Evolutionary conservation across 1,284 basidiomycete genomes (phyloP).

Genomic region (Ganoderma leucocontextum): DNA sequence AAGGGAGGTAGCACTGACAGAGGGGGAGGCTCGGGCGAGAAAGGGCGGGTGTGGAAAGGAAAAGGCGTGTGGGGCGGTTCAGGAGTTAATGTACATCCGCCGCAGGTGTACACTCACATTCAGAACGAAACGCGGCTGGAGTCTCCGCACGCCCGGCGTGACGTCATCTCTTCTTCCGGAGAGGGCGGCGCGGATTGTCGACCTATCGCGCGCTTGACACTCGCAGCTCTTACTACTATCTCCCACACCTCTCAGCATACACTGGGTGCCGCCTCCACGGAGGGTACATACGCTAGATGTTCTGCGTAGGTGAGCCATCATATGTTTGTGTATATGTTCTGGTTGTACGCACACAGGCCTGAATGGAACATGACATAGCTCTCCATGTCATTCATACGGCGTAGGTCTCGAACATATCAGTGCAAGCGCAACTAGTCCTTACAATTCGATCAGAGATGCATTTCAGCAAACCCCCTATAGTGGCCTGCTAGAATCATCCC

Average conservation of each 20-base stretch:
- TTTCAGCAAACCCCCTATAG: not conserved
- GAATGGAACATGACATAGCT: not conserved
- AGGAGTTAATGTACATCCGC: constrained; percentile 18
- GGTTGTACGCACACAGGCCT: not conserved
- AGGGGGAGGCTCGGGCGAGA: not conserved
- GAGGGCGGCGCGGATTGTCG: not conserved
- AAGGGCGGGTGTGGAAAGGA: constrained; percentile 8
- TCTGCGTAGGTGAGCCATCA: not conserved
- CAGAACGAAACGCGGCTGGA: not conserved
- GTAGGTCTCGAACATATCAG: not conserved
- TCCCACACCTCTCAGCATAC: not conserved
- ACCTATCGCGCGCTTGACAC: not conserved
- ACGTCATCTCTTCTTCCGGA: constrained; percentile 17
- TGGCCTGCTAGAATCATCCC: not conserved
- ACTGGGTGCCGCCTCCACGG: not conserved
- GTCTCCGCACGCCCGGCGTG: constrained; percentile 14
- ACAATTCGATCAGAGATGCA: not conserved
- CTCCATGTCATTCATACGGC: not conserved
- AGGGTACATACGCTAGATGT: not conserved
- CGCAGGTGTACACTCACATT: not conserved
- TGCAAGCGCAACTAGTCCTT: not conserved
- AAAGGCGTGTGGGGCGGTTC: constrained; percentile 7
- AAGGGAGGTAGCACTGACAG: not conserved
- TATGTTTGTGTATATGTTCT: not conserved
- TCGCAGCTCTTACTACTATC: too few relatives aligned